phyloP scores from a whole-genome alignment of 2,329 filamentous ascomycete species.

The Bipolaris oryzae region DNA sequence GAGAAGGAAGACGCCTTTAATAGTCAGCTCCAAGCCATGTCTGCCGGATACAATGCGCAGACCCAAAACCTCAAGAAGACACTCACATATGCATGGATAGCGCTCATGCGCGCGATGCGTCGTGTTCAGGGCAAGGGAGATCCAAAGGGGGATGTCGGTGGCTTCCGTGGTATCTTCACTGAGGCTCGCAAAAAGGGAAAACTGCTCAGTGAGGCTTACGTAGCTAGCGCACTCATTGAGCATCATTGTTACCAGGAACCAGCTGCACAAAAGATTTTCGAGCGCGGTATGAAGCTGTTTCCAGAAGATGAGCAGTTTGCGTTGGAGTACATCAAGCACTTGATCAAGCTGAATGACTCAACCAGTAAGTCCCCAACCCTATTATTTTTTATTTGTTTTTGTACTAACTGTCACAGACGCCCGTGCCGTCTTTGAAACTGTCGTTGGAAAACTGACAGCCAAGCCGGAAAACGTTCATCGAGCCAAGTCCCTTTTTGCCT shows the following conservation, averaged over 20 bases:
- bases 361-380: conserved; percentile 69
- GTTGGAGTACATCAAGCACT: conserved; percentile 92
- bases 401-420: conserved; percentile 67
- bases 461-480: conserved; percentile 76
- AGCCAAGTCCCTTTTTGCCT: conserved; percentile 83
- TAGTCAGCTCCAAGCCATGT: conserved; percentile 62
- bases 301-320: conserved; percentile 93
- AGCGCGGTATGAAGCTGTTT: conserved; percentile 90
- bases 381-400: background rate
- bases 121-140: conserved; percentile 84
- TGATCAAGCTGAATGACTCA: conserved; percentile 89
- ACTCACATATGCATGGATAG: conserved; percentile 93
- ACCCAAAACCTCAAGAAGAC: conserved; percentile 79
- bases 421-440: conserved; percentile 93
- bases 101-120: conserved; percentile 89
- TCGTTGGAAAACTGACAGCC: conserved; percentile 78
- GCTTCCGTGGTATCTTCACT: conserved; percentile 85
- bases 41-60: conserved; percentile 73
- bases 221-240: conserved; percentile 90
- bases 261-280: conserved; percentile 92
- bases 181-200: conserved; percentile 87
- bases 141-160: conserved; percentile 65
- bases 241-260: conserved; percentile 95
- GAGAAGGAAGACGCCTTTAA: conserved; percentile 61
- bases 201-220: conserved; percentile 92